Conservation (phyloP, 2,329 filamentous ascomycete species). For the Phaeoacremonium minimum region DNA sequence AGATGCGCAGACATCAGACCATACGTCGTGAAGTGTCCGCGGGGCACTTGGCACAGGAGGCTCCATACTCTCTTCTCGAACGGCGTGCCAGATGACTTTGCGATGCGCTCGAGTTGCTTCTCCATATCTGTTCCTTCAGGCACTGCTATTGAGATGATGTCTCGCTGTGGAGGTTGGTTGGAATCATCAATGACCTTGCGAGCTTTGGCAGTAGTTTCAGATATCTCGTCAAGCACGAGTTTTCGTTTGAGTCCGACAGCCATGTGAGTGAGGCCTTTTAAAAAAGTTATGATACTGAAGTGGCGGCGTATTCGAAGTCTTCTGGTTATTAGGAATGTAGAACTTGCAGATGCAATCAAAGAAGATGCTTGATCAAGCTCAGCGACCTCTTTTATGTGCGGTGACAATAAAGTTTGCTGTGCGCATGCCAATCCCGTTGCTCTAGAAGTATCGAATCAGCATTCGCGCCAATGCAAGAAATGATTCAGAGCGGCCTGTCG, state of each 20-base stretch:
- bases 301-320: neutral
- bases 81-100: slow-evolving; percentile 36
- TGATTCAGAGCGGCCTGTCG: slow-evolving; percentile 9
- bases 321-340: neutral
- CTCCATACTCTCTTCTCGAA: slow-evolving; percentile 65
- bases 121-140: slow-evolving; percentile 21
- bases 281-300: neutral
- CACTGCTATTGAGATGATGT: neutral
- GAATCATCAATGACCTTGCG: slow-evolving; percentile 3
- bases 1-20: slow-evolving; percentile 65
- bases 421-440: neutral
- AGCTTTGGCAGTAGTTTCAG: neutral
- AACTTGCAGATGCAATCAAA: neutral
- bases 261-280: neutral
- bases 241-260: slow-evolving; percentile 3
- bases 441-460: neutral
- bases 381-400: rapidly evolving
- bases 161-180: slow-evolving; percentile 4
- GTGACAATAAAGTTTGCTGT: no score
- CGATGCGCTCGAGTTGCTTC: slow-evolving; percentile 39
- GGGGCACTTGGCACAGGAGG: slow-evolving; percentile 72
- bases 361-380: neutral
- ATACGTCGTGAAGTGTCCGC: slow-evolving; percentile 74
- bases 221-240: neutral
- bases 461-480: neutral